Evolutionary conservation across 495 filamentous ascomycete genomes (phyloP), one percentile per base, ranked within the genome.

Genomic region (Penicillium parvum): DNA sequence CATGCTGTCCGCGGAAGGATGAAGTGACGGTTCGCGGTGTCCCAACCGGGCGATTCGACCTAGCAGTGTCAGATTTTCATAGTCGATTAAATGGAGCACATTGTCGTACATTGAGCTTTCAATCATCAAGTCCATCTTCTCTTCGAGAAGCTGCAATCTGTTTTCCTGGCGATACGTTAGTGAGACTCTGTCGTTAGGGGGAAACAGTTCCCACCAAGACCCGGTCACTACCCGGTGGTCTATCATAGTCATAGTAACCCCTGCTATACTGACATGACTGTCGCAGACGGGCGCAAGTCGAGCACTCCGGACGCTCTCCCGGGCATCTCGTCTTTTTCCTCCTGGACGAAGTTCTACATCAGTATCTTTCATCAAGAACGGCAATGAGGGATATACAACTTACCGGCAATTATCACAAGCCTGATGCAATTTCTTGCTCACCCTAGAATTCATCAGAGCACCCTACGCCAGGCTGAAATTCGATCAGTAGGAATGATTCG

Each of bases 321-420:
- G 69, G 69, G 49, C 69, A 72, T 32, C 69, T 57, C n/a, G 57
- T 68, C 45, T 72, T 72, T 48, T 72, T 71, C 39, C 67, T 45
- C 47, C 66, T 71, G 33, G 37, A 2, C 15, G 17, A 1, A 27
- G 14, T 2, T 17, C 12, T 14, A 17, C n/a, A 30, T 39, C 11
- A 50, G 42, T 15, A 5, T 1, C 1, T 8, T 7, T 12, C 8
- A 11, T 6, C 22, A 8, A 2, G 17, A 6, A 14, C 4, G 7
- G 7, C 11, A 4, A 16, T 1, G 15, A 12, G 2, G 28, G 28
- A n/a, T 30, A n/a, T 32, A 21, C 5, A 16, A 32, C 60, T 43
- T 9, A 69, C 66, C 67, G 46, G 53, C 68, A 71, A 25, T 68
- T 67, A 36, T 67, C 53, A 37, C 68, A 71, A 26, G 68, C 68